Evolutionary conservation across 352 stramenopile genomes (phyloP), one percentile per base, ranked within the genome.

Genomic region (Globisporangium emineosum): DNA sequence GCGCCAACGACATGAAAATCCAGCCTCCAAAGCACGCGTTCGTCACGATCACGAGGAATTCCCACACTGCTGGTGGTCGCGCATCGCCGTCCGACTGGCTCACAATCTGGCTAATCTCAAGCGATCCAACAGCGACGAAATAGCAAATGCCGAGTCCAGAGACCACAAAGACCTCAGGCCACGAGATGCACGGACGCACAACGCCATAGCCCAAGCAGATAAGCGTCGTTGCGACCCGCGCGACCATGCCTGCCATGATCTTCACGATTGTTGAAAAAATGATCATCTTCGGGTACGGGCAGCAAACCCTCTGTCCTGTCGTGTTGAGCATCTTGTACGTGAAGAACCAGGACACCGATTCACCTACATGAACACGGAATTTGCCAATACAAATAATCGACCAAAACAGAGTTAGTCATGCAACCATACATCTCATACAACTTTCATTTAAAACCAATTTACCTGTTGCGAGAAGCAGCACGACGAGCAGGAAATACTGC

Each of bases 181-280:
- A 83, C 10, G 88, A 90, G 33, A 96, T 86, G 15, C 72, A 72
- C 45, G 80, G 83, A 0, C 88, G 82, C 19, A 93, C 75, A 64
- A 94, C 85, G 17, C 87, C 87, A 64, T 96, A 96, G 15, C 87
- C 87, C 25, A 96, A 59, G 47, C 85, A 91, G 10, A 96, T 70
- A 21, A 96, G 71, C 21, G 81, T 93, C 13, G 86, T 93, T 33
- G 70, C 77, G 57, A 96, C 81, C 8, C 87, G 80, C 19, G 81
- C 81, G 25, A 91, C 74, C 80, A 92, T 92, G 0, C 86, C 86
- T 1, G 82, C 69, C 32, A 90, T 12, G 23, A 95, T 86, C 59
- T 91, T 89, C 23, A 93, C 51, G 8, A 90, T 57, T 9, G 80
- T 93, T 8, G 87, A 89, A n/a, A 89, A 62, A 15, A 95, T 57